Conservation (phyloP, 1,284 basidiomycete genomes). For the Baeospora myosura region DNA sequence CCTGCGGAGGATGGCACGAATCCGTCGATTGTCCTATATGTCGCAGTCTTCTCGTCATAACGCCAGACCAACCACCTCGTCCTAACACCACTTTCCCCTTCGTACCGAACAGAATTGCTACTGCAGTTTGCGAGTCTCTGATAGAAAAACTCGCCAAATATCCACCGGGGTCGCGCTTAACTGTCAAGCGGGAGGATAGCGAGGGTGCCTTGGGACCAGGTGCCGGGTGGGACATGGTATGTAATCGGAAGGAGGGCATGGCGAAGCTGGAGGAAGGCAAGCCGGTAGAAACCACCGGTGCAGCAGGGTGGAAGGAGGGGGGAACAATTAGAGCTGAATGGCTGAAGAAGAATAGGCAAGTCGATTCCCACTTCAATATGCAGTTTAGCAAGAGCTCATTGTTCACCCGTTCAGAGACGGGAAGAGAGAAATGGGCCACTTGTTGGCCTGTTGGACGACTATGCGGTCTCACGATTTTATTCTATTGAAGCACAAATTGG, state of each 20-base stretch:
- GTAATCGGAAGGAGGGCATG: slow-evolving; percentile 24
- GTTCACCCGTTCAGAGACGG: slow-evolving; percentile 32
- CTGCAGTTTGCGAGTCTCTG: slow-evolving; percentile 39
- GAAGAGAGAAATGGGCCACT: slow-evolving; percentile 40
- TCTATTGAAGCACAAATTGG: slow-evolving; percentile 40
- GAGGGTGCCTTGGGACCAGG: slow-evolving; percentile 26
- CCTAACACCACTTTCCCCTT: slow-evolving; percentile 48
- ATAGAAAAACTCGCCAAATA: slow-evolving; percentile 35
- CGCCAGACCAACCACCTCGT: slow-evolving; percentile 43
- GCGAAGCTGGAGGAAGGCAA: slow-evolving; percentile 28
- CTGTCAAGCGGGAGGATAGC: slow-evolving; percentile 32
- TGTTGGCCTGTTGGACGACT: slow-evolving; percentile 37
- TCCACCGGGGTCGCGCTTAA: slow-evolving; percentile 23
- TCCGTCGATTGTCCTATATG: slow-evolving; percentile 60
- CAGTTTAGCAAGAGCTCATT: slow-evolving; percentile 9
- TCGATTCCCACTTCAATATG: slow-evolving; percentile 12
- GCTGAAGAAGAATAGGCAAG: slow-evolving; percentile 44
- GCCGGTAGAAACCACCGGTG: slow-evolving; percentile 21
- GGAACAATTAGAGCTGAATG: slow-evolving; percentile 42
- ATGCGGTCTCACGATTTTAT: slow-evolving; percentile 42
- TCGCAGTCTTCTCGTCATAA: slow-evolving; percentile 42
- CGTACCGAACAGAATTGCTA: slow-evolving; percentile 50
- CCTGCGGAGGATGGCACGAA: slow-evolving; percentile 59
- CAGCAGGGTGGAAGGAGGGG: slow-evolving; percentile 40
- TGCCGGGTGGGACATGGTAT: slow-evolving; percentile 15